These are phyloP conservation scores for Tillandsia fasciculata DNA, from an alignment of 176 grass and related monocot genomes.

Conservation along the genomic window DNA sequence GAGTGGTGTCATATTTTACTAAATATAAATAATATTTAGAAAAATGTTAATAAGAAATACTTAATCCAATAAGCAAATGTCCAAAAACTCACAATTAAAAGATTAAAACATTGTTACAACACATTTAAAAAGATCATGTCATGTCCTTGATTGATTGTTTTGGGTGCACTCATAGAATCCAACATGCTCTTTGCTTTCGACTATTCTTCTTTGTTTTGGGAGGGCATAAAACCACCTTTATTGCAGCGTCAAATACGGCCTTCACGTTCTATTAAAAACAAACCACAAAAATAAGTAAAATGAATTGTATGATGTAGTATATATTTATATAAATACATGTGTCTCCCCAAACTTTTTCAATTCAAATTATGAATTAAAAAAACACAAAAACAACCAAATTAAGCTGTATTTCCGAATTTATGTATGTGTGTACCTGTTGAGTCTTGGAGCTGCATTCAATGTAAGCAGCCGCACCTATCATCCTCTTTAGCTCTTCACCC, in stretches of 20 bases:
- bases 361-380: neutral
- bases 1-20: too few species aligned
- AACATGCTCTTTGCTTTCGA: constrained; percentile 52
- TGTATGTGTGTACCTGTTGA: constrained; percentile 39
- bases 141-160: neutral
- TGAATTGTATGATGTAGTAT: too few species aligned
- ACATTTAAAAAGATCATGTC: neutral
- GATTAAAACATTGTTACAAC: neutral
- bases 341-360: neutral
- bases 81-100: neutral
- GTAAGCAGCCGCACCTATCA: constrained; percentile 49
- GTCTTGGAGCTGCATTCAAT: constrained; percentile 65
- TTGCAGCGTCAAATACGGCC: constrained; percentile 63
- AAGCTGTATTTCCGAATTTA: neutral
- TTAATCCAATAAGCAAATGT: too few species aligned
- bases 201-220: constrained; percentile 65
- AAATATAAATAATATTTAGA: too few species aligned
- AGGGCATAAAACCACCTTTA: constrained; percentile 55
- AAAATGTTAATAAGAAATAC: too few species aligned
- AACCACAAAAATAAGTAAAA: neutral
- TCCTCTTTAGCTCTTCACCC: constrained; percentile 54
- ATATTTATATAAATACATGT: neutral
- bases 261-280: constrained; percentile 64
- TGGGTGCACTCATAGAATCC: constrained; percentile 41
- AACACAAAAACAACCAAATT: constrained; percentile 1